These are phyloP conservation scores for Filobasidium wieringae DNA, from an alignment of 768 basidiomycete species.

Conservation along the genomic window DNA sequence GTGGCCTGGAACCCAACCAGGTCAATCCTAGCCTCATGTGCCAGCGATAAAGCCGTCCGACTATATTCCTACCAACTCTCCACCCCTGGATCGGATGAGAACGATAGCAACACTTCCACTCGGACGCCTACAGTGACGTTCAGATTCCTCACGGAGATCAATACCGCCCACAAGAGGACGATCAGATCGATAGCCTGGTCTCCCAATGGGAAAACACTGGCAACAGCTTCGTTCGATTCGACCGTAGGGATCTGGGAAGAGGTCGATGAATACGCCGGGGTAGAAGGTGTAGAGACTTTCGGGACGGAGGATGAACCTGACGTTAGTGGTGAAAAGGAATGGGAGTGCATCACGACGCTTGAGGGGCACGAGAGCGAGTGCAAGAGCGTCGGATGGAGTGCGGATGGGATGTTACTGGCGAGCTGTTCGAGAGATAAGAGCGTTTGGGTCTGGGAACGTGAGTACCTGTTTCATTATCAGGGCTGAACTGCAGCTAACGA, in stretches of 20 bases:
- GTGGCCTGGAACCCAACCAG: conserved; percentile 77
- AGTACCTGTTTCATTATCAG: conserved; percentile 12
- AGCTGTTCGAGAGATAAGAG: conserved; percentile 94
- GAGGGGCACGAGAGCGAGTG: conserved; percentile 96
- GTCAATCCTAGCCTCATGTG: conserved; percentile 79
- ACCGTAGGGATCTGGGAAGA: conserved; percentile 85
- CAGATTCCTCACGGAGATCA: conserved; percentile 52
- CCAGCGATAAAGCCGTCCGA: conserved; percentile 82
- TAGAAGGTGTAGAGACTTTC: conserved; percentile 26
- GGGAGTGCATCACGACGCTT: conserved; percentile 76
- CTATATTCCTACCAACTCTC: conserved; percentile 56
- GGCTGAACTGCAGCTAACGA: background rate
- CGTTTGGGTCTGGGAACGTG: conserved; percentile 98
- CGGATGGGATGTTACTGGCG: conserved; percentile 67
- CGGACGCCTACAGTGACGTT: conserved; percentile 18
- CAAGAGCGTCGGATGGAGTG: conserved; percentile 76
- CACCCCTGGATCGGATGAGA: conserved; percentile 22
- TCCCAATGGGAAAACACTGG: conserved; percentile 72
- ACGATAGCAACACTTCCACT: conserved; percentile 15
- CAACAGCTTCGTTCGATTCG: conserved; percentile 86
- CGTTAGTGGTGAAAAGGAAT: conserved; percentile 46
- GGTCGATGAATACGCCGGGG: conserved; percentile 38
- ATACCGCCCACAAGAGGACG: conserved; percentile 76
- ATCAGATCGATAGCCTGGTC: conserved; percentile 80
- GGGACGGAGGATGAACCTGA: conserved; percentile 48